phyloP scores from a whole-genome alignment of 129 eudicot genomes.

The Tanacetum coccineum region DNA sequence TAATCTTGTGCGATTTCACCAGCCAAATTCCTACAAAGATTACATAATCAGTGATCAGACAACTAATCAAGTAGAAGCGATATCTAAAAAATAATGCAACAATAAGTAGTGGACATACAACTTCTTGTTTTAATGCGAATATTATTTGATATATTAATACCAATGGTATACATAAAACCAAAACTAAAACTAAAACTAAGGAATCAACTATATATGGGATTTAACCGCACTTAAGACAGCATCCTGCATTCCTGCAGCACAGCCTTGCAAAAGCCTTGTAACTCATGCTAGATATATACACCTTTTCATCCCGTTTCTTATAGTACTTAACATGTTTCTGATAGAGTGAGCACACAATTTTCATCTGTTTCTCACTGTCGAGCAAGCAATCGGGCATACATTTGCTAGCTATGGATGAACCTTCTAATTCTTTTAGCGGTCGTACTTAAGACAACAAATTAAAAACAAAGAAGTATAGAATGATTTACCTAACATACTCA shows the following conservation, averaged over 20 bases:
- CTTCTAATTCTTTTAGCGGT: background rate
- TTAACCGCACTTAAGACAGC: too few species aligned
- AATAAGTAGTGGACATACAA: background rate
- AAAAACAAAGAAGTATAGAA: too few species aligned
- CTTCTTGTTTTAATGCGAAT: background rate
- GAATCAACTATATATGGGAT: too few species aligned
- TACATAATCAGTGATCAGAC: constrained; percentile 11
- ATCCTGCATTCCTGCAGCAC: too few species aligned
- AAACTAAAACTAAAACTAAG: too few species aligned
- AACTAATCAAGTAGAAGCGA: background rate
- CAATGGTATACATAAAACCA: too few species aligned
- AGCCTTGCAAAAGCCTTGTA: too few species aligned
- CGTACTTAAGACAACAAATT: background rate
- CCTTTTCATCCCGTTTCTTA: background rate
- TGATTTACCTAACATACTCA: constrained; percentile 92
- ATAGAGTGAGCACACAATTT: background rate
- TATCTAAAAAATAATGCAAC: background rate
- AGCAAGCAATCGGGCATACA: too few species aligned
- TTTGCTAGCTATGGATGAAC: constrained; percentile 9
- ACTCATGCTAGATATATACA: too few species aligned
- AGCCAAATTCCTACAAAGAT: constrained; percentile 72
- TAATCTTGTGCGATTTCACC: constrained; percentile 84
- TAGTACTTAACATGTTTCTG: background rate
- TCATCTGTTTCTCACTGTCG: background rate
- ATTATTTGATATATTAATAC: too few species aligned